Base-by-base conservation (phyloP, 1,284 basidiomycete genomes). In the Boletellus sp. region DNA sequence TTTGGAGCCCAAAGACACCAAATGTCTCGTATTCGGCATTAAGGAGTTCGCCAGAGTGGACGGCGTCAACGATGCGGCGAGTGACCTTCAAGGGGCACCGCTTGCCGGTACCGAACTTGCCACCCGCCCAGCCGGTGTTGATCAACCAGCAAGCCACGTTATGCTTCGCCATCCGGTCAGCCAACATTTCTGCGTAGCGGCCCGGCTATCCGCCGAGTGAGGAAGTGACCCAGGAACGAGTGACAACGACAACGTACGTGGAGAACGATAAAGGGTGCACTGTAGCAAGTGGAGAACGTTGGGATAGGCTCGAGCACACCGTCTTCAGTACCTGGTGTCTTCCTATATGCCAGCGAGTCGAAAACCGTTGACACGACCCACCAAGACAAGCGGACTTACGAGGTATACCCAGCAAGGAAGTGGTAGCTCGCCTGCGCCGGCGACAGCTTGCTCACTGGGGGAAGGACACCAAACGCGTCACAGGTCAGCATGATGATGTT, bases 401-500 rank as follows among this genome's bases (percentile, higher is more conserved):
- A 96, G 47, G 95, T 98, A 79, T 98, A 97, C 52, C 93, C 93
- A 52, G 92, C 90, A 59, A 97, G 81, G 84, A 97, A 97, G 77
- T 96, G 93, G 75, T 99, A 99, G 74, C 91, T 92, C 8, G 96
- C 96, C 74, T 99, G 96, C 69, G 92, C 91, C 22, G 93, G 86
- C 11, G 91, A 86, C 59, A 99, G 83, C 71, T 89, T 92, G 69
- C 90, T 91, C 57, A 99, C 93, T 18, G 96, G 96, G 4, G 96
- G 96, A 47, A 99, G 83, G 41, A 99, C 95, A 79, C 96, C 96
- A 70, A 96, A 98, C 24, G 96, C 96, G 66, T 99, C 96, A 72
- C 96, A 98, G 43, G 92, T 96, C 72, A 97, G 78, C 92, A 97
- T 96, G 77, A 97, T 94, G 73, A 97, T 96, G 79, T 97, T 94